Percentiles rank a stretch among this genome's conserved stretches.
These are phyloP conservation scores for Gossypium anomalum DNA, from an alignment of 345 rosid genomes.

Conservation along the genomic window DNA sequence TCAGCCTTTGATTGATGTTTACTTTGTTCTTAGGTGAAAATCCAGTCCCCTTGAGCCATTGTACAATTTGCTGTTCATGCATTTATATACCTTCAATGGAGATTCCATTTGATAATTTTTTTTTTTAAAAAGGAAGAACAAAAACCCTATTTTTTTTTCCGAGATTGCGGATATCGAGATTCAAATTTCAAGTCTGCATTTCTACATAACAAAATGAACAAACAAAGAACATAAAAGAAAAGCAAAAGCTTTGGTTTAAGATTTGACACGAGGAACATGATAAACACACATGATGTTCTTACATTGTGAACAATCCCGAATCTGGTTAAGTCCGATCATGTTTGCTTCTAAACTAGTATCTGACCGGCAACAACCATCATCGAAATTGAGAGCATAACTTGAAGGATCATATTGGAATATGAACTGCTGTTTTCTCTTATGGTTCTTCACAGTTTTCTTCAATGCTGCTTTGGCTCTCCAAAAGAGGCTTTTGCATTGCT, in stretches of 20 bases:
- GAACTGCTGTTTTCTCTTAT: conserved; percentile 20
- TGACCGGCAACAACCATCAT: conserved; percentile 44
- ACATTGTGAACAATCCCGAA: conserved; percentile 22
- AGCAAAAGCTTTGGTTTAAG: conserved; percentile 5
- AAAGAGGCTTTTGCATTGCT: conserved; percentile 16
- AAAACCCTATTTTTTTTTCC: background rate
- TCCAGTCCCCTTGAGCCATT: conserved; percentile 10
- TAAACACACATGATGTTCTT: conserved; percentile 29
- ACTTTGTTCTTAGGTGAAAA: conserved; percentile 19
- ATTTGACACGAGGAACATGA: conserved; percentile 39
- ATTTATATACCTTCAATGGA: no score
- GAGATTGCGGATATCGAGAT: background rate
- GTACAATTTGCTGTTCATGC: conserved; percentile 3
- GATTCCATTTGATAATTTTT: no score
- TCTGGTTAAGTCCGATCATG: conserved; percentile 13
- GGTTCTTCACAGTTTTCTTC: conserved; percentile 27
- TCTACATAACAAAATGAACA: background rate
- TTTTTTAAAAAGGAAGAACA: background rate
- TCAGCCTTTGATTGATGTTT: conserved; percentile 20
- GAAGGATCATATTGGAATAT: conserved; percentile 91
- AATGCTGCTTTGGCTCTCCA: conserved; percentile 52
- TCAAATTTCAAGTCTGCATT: background rate
- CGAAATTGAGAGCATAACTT: conserved; percentile 79
- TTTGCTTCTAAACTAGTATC: conserved; percentile 13
- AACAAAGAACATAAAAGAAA: background rate